These are phyloP conservation scores for Casuarina glauca DNA, from an alignment of 306 rosid genomes.

Conservation along the genomic window DNA sequence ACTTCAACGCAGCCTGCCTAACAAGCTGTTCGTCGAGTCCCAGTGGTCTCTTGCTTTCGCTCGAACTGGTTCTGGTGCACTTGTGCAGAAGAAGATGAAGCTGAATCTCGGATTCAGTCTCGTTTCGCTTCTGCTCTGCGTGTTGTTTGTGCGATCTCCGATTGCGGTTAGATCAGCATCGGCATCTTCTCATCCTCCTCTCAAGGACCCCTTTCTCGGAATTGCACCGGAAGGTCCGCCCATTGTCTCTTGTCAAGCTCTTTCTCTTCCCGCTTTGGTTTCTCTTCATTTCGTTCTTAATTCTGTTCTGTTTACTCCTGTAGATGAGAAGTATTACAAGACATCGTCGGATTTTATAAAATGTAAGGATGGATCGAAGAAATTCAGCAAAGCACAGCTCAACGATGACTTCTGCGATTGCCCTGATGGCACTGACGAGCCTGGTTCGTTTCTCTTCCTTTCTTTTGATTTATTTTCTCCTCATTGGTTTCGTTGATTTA, in stretches of 20 bases:
- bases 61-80: background rate
- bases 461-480: background rate
- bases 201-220: conserved; percentile 56
- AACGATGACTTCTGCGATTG: conserved; percentile 96
- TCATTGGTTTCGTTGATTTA: background rate
- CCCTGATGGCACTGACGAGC: conserved; percentile 94
- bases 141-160: conserved; percentile 18
- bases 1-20: too few species aligned
- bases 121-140: conserved; percentile 27
- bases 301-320: background rate
- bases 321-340: conserved; percentile 76
- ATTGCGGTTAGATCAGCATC: conserved; percentile 46
- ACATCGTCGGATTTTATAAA: conserved; percentile 56
- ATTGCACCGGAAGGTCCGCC: conserved; percentile 73
- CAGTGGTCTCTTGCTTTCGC: too few species aligned
- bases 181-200: conserved; percentile 39
- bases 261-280: background rate
- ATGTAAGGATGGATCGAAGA: conserved; percentile 82
- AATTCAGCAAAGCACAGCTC: conserved; percentile 74
- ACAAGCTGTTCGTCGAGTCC: too few species aligned
- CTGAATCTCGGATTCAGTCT: conserved; percentile 20
- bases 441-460: conserved; percentile 50
- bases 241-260: background rate
- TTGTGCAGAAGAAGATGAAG: conserved; percentile 38
- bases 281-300: background rate